Conservation (phyloP, 1,139 yeast genomes). For the Hemisphaericaspora lyxosophila region DNA sequence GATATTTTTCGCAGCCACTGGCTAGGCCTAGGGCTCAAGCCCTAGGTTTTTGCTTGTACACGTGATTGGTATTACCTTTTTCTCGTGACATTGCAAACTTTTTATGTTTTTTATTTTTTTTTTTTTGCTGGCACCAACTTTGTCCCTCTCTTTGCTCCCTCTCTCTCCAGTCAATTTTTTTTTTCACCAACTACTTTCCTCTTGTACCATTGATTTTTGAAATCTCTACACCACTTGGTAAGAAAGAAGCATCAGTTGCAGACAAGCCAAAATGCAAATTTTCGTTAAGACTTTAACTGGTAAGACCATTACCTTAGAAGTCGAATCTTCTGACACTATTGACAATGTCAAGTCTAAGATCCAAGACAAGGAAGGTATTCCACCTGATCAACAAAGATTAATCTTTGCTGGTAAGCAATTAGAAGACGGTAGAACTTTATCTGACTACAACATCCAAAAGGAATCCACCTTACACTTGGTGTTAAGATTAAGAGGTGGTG, state of each 20-base stretch:
- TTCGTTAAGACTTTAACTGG: conserved; percentile 99
- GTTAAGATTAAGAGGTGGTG: conserved; percentile 99
- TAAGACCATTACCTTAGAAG: conserved; percentile 99
- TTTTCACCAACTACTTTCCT: conserved; percentile 4
- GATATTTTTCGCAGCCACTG: too few relatives aligned
- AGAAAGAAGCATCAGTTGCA: conserved; percentile 53
- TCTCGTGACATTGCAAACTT: too few relatives aligned
- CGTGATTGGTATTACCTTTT: too few relatives aligned
- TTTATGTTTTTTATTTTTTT: too few relatives aligned
- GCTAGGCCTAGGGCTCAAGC: too few relatives aligned
- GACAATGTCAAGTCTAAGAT: conserved; percentile 99
- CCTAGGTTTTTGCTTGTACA: too few relatives aligned
- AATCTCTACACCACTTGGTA: conserved; percentile 30
- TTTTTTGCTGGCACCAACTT: not conserved
- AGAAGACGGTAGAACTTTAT: conserved; percentile 98
- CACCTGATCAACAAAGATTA: conserved; percentile 99
- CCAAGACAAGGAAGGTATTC: conserved; percentile 99
- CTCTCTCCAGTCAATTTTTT: not conserved
- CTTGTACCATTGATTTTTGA: conserved; percentile 4
- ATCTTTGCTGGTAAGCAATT: conserved; percentile 99
- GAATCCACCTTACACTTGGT: conserved; percentile 98
- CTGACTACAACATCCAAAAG: conserved; percentile 99
- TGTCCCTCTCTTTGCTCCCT: not conserved
- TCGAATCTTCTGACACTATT: conserved; percentile 98
- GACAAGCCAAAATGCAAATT: conserved; percentile 83